phyloP scores from a whole-genome alignment of 345 rosid genomes.

The Trapa bicornis region DNA sequence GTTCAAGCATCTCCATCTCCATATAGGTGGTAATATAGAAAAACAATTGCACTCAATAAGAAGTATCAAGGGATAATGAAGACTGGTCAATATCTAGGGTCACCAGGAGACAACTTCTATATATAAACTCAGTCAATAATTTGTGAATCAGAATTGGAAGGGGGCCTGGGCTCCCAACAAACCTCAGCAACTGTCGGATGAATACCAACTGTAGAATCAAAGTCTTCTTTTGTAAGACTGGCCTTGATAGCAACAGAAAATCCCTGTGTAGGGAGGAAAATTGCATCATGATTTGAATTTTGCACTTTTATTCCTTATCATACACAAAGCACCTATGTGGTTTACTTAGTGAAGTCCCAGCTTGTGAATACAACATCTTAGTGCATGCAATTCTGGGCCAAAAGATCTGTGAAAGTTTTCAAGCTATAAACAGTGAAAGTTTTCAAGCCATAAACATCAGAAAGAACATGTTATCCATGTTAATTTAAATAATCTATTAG shows the following conservation, averaged over 20 bases:
- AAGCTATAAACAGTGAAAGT: neutral
- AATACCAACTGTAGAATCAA: conserved; percentile 80
- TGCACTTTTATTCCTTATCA: neutral
- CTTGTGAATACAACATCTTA: neutral
- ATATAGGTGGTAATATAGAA: too few species aligned
- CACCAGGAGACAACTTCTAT: neutral
- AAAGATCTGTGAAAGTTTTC: neutral
- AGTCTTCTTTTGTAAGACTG: conserved; percentile 78
- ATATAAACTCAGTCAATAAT: neutral
- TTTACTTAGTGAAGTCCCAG: neutral
- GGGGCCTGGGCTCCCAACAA: neutral
- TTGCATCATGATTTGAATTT: neutral
- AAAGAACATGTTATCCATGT: neutral
- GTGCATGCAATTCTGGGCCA: neutral
- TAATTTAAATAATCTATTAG: neutral
- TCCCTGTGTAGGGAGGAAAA: conserved; percentile 30
- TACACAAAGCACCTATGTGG: neutral
- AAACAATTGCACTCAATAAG: too few species aligned
- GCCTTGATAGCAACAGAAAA: conserved; percentile 91
- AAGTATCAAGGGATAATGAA: too few species aligned
- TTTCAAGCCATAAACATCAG: neutral
- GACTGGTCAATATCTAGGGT: neutral
- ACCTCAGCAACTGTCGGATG: conserved; percentile 96
- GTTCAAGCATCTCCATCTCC: neutral
- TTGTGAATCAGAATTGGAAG: neutral